Evolutionary conservation across 352 stramenopile species (phyloP).

Genomic region (Aphanomyces invadans): DNA sequence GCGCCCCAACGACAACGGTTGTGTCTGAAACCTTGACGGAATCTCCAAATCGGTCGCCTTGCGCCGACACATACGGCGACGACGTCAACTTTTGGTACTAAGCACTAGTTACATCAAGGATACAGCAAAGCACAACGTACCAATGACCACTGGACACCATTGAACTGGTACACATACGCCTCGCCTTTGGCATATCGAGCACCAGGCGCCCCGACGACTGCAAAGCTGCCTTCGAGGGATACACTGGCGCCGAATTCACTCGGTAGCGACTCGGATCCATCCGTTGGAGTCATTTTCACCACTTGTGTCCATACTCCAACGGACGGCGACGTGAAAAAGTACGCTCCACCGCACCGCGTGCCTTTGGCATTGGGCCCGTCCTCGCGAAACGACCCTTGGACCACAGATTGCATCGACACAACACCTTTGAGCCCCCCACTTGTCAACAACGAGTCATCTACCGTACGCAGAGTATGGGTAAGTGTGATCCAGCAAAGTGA

Average conservation of each 20-base stretch:
- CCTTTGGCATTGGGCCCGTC: conserved; percentile 56
- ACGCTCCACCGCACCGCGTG: conserved; percentile 57
- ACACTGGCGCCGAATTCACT: conserved; percentile 54
- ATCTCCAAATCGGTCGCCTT: conserved; percentile 64
- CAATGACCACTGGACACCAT: conserved; percentile 40
- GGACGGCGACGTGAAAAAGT: conserved; percentile 41
- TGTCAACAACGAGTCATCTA: conserved; percentile 13
- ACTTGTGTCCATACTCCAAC: conserved; percentile 45
- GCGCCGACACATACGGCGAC: conserved; percentile 35
- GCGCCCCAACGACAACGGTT: conserved; percentile 58
- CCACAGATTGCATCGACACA: conserved; percentile 48
- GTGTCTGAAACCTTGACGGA: conserved; percentile 34
- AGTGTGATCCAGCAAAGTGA: background rate
- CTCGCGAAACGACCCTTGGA: conserved; percentile 44
- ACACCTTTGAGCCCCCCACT: conserved; percentile 25
- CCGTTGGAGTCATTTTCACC: conserved; percentile 45
- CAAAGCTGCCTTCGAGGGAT: conserved; percentile 41
- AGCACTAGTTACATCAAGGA: background rate
- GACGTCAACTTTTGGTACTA: conserved; percentile 55
- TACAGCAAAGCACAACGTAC: background rate
- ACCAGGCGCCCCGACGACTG: conserved; percentile 52
- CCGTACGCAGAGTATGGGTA: background rate
- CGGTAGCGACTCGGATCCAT: conserved; percentile 33
- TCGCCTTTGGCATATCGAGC: conserved; percentile 47
- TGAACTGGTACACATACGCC: conserved; percentile 72